Evolutionary conservation across 805 yeast genomes (phyloP), one percentile per base, ranked within the genome.

Genomic region (Sugiyamaella smithiae): DNA sequence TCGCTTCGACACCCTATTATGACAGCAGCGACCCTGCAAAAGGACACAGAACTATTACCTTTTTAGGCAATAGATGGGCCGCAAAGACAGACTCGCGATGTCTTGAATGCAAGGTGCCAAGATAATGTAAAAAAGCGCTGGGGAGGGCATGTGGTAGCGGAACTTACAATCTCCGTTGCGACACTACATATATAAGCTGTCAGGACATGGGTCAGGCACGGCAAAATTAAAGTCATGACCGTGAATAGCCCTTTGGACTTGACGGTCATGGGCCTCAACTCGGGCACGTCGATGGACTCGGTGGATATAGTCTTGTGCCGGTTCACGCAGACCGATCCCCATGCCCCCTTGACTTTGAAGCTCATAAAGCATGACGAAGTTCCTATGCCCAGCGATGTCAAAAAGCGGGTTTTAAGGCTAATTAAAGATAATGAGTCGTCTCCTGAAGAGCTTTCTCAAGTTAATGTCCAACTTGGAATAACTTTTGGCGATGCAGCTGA

Each of bases 261-360:
- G 37, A 53, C 45, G 9, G 57, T 54, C n/a, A 26, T 54, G 33
- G 57, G 57, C n/a, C 43, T 52, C 22, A 52, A 54, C 42, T 54
- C 53, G 5, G 57, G 57, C n/a, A 54, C 57, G 4, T 28, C 45
- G 11, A 46, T 54, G 48, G 57, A 54, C 33, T 45, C 51, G 1
- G 51, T 54, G 4, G 57, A 54, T 32, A 9, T 53, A 26, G 55
- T 46, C 6, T 37, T 52, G 16, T 54, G 57, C 29, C 41, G 46
- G 14, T 51, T 51, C 38, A 45, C 41, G n/a, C 50, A 52, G 29
- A 28, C 28, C 11, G 24, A 29, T n/a, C 49, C 53, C 8, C 14
- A 24, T n/a, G 45, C 36, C 14, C 46, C 49, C 2, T 22, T 54
- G 32, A 41, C 20, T n/a, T 35, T 54, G n/a, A 17, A 49, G 29